Evolutionary conservation across 2,329 filamentous ascomycete species (phyloP).

Genomic region (Phyllosticta citriasiana): DNA sequence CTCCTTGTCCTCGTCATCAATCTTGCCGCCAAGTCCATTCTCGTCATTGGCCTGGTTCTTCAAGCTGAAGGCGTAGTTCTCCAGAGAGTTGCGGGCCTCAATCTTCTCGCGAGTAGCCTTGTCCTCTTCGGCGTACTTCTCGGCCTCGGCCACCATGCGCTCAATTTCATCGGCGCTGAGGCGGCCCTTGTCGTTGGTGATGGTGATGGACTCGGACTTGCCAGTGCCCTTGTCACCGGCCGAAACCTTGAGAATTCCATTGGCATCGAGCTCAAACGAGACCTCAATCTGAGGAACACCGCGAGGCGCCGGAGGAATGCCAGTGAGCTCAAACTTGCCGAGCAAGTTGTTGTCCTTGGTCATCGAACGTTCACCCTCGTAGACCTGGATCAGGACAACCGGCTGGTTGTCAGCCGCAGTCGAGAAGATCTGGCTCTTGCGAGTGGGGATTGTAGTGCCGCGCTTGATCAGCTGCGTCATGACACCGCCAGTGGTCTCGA

Average conservation of each 20-base stretch:
- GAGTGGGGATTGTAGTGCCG: conserved; percentile 89
- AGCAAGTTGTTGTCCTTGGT: conserved; percentile 97
- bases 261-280: conserved; percentile 93
- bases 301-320: conserved; percentile 88
- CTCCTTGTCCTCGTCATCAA: conserved; percentile 98
- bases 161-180: conserved; percentile 95
- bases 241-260: conserved; percentile 94
- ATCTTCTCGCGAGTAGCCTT: conserved; percentile 97
- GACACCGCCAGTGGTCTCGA: conserved; percentile 93
- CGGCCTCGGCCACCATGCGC: conserved; percentile 96
- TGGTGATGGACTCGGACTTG: conserved; percentile 95
- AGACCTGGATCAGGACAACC: conserved; percentile 90
- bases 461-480: conserved; percentile 96
- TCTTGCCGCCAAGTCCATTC: conserved; percentile 95
- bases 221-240: conserved; percentile 97
- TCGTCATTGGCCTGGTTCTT: conserved; percentile 99
- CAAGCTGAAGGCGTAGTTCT: conserved; percentile 98
- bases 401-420: conserved; percentile 96
- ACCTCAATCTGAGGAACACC: conserved; percentile 98
- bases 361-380: conserved; percentile 84
- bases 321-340: conserved; percentile 96
- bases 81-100: conserved; percentile 87
- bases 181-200: conserved; percentile 99
- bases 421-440: conserved; percentile 97
- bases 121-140: conserved; percentile 98